Percentiles rank a stretch among this genome's conserved stretches.
These are phyloP conservation scores for Ascochyta lentis DNA, from an alignment of 2,329 filamentous ascomycete species.

Conservation along the genomic window DNA sequence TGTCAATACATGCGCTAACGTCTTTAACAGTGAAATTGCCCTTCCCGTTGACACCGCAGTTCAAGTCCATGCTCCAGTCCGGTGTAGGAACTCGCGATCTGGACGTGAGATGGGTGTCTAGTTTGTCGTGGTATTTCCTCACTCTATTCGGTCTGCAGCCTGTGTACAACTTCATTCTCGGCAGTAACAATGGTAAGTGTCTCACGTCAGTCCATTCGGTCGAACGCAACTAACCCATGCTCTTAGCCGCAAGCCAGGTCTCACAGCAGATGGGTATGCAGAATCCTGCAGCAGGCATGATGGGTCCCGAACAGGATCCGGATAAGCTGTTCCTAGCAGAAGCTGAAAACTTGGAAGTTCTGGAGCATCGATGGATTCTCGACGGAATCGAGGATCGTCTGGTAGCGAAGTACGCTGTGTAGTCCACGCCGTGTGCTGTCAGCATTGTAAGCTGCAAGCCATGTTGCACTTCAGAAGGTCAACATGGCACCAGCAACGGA, in stretches of 20 bases:
- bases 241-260: conserved; percentile 84
- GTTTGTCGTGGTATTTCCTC: conserved; percentile 98
- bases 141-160: conserved; percentile 96
- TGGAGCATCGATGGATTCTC: conserved; percentile 91
- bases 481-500: conserved; percentile 2
- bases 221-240: conserved; percentile 37
- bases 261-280: conserved; percentile 81
- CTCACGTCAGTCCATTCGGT: conserved; percentile 1
- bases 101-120: conserved; percentile 98
- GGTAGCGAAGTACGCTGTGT: conserved; percentile 57
- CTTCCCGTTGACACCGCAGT: conserved; percentile 96
- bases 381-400: conserved; percentile 88
- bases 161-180: conserved; percentile 95
- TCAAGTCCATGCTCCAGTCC: conserved; percentile 99
- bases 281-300: conserved; percentile 78
- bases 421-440: conserved; percentile 20
- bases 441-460: conserved; percentile 5
- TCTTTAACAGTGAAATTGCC: conserved; percentile 80
- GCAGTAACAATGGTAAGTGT: conserved; percentile 87
- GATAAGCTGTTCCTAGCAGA: conserved; percentile 94
- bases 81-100: conserved; percentile 95
- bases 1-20: too few relatives aligned
- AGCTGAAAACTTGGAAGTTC: conserved; percentile 92
- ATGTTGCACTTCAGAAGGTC: conserved; percentile 1
- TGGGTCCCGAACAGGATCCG: conserved; percentile 90